Base-by-base conservation (phyloP, 1,284 basidiomycete genomes). In the Cystobasidium slooffiae region DNA sequence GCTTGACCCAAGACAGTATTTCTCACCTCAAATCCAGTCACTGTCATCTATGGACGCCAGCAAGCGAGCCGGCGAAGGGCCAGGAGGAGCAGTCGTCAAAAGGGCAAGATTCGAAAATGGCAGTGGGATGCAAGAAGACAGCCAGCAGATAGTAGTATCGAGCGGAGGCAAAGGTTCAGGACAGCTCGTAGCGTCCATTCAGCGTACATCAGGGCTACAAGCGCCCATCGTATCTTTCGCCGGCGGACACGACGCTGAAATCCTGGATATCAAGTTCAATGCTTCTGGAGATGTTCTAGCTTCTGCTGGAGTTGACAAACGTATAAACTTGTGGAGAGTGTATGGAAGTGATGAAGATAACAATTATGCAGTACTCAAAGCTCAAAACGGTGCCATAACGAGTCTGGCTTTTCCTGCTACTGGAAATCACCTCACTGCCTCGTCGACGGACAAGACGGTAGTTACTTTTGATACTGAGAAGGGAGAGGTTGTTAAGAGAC, bases 361-460 rank as follows among this genome's bases (percentile, higher is more conserved):
- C 22, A 74, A 74, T 47, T 74, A 20, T 63, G 72, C 67, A 10
- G 56, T 74, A 12, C 47, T 74, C n/a, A 58, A 62, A 47, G 72
- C 52, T 47, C 67, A 74, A 22, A 55, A 59, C 37, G 72, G 59
- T 47, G 53, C 69, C 49, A 75, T 76, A 22, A 76, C 75, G 8
- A 65, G 74, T 31, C 10, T 75, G 9, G 51, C 59, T 20, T 76
- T 70, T 37, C 68, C 75, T 8, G 59, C 67, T 49, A 37, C 68
- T 14, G 69, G 79, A 1, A 77, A 74, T 24, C 77, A 78, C 20
- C 84, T 97, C 51, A 90, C 95, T 80, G 90, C 90, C 22, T 90
- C 91, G 47, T 89, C 91, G 0, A 92, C 93, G 2, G 94, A 97
- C 85, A 90, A 91, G 82, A 88, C 88, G 0, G 84, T 97, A 55